phyloP scores from a whole-genome alignment of 106 monocot genomes.

The Dioscorea dumetorum region DNA sequence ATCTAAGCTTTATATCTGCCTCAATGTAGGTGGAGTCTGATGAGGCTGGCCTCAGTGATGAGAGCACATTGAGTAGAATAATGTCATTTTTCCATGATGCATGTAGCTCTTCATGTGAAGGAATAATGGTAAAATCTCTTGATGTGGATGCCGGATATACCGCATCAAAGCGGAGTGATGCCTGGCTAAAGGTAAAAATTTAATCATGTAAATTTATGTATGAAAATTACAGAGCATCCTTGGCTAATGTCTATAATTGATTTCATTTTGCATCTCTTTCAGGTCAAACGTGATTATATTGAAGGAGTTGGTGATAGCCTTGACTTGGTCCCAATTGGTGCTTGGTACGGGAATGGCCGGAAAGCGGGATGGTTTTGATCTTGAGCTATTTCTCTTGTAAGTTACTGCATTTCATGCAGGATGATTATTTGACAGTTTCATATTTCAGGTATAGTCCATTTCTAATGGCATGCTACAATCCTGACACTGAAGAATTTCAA shows the following conservation, averaged over 20 bases:
- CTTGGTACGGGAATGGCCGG: conserved; percentile 95
- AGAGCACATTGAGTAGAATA: conserved; percentile 47
- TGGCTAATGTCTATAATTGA: too few relatives aligned
- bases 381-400: too few relatives aligned
- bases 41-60: conserved; percentile 48
- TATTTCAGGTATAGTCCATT: conserved; percentile 94
- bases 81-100: conserved; percentile 78
- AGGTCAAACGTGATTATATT: conserved; percentile 97
- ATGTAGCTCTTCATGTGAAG: conserved; percentile 85
- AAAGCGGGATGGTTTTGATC: conserved; percentile 79
- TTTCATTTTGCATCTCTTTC: not conserved
- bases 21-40: conserved; percentile 67
- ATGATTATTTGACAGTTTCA: not conserved
- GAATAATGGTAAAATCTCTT: conserved; percentile 81
- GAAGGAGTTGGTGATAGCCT: conserved; percentile 81
- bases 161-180: conserved; percentile 82
- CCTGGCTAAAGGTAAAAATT: conserved; percentile 79
- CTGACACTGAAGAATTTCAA: conserved; percentile 83
- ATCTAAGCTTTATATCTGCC: not conserved
- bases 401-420: too few relatives aligned
- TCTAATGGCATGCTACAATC: conserved; percentile 96
- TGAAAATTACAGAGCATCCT: not conserved
- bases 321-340: conserved; percentile 97
- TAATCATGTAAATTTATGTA: not conserved
- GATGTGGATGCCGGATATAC: conserved; percentile 84